Evolutionary conservation across 345 rosid species (phyloP).

Genomic region (Psidium guajava): DNA sequence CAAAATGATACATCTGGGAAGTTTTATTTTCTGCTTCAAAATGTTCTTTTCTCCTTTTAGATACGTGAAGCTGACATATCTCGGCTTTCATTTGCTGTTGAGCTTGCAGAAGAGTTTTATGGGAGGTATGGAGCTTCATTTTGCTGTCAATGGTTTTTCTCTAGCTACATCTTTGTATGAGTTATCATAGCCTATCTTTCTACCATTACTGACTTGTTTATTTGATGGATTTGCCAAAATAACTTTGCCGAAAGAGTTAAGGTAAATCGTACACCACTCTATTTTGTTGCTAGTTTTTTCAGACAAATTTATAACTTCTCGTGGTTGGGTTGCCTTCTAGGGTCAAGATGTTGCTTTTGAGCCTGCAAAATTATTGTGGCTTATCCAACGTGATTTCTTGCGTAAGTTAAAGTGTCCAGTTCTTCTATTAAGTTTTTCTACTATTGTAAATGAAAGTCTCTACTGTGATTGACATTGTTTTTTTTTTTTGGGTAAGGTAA

Average conservation of each 20-base stretch:
- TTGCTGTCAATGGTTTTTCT: neutral
- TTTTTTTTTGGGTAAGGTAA: too few species aligned
- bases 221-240: constrained; percentile 21
- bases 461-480: too few species aligned
- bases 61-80: constrained; percentile 98
- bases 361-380: constrained; percentile 97
- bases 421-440: neutral
- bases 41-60: constrained; percentile 24
- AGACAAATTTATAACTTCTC: neutral
- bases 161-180: neutral
- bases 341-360: constrained; percentile 98
- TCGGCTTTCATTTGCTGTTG: constrained; percentile 96
- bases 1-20: neutral
- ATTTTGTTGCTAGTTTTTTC: constrained; percentile 1
- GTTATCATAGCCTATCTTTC: neutral
- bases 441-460: neutral
- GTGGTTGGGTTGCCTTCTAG: constrained; percentile 27
- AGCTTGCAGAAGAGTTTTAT: constrained; percentile 98
- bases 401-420: constrained; percentile 41
- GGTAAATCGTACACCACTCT: constrained; percentile 41
- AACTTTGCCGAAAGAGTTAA: constrained; percentile 60
- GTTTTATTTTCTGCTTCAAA: neutral
- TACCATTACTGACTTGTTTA: constrained; percentile 25
- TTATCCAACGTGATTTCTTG: constrained; percentile 97
- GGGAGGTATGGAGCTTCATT: constrained; percentile 59